Base-by-base conservation (phyloP, 2,329 filamentous ascomycete species). In the Aspergillus costaricaensis region DNA sequence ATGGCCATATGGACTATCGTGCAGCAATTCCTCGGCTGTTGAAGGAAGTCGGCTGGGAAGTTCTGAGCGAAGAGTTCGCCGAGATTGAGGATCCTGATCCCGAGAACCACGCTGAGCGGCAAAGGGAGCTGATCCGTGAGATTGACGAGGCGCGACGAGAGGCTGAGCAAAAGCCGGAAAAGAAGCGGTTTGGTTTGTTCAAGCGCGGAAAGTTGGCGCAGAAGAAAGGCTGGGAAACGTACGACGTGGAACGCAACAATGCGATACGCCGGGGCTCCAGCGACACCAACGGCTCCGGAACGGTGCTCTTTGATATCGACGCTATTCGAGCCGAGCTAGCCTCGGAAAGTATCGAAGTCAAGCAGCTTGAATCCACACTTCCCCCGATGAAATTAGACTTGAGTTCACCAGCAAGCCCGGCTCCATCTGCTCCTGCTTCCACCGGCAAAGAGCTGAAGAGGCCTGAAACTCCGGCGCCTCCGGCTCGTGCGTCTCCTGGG, bases 81-180 rank as follows among this genome's bases (percentile, higher is more conserved):
- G 95, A 99, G 77, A 98, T 99, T 62, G 95, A 98, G 74, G 95
- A 99, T 67, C 92, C 95, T 0, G 95, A 99, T 70, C 95, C 95
- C 0, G 95, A 98, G 0, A 94, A 96, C 67, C 94, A 98, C 77
- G 84, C 86, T 54, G 85, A 92, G 73, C 85, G 93, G 51, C 95
- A 99, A 76, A 85, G 92, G 58, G 94, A 98, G 76, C 85, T 99
- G 44, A 96, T 99, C 73, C 92, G 90, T 69, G 95, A 99, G 77
- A 96, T 99, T 55, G 94, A 98, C 74, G 93, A 96, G 76, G 95
- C 95, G 6, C 86, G 95, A 39, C 92, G 89, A 72, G 88, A 95
- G 70, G 83, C 96, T 3, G 92, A 96, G 70, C 88, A 86, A 72
- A 90, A 95, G 69, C 88, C 88, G 17, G 87, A 90, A 70, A 87